These are phyloP conservation scores for Rhynchosporium secalis DNA, from an alignment of 2,329 filamentous ascomycete genomes.

Conservation along the genomic window DNA sequence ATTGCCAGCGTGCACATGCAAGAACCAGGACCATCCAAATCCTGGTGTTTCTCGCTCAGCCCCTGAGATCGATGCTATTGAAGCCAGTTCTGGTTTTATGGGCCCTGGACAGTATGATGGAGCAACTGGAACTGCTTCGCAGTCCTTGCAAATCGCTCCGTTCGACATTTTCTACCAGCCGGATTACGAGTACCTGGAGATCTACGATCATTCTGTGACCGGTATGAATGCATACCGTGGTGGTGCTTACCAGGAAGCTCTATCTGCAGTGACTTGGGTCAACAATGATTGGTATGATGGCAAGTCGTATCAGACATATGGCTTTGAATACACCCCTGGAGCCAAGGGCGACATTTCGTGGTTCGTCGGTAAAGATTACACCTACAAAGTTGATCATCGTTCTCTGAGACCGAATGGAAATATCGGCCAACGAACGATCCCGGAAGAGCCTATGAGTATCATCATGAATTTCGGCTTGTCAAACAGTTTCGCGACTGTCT, in stretches of 20 bases:
- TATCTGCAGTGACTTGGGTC: slow-evolving; percentile 60
- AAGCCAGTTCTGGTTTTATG: slow-evolving; percentile 55
- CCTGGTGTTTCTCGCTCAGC: slow-evolving; percentile 65
- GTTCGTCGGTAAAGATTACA: slow-evolving; percentile 65
- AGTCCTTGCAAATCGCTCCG: slow-evolving; percentile 66
- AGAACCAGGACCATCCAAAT: slow-evolving; percentile 62
- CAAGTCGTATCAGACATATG: slow-evolving; percentile 61
- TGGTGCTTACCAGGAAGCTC: slow-evolving; percentile 61
- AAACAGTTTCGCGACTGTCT: slow-evolving; percentile 61
- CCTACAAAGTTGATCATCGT: slow-evolving; percentile 61
- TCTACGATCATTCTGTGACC: slow-evolving; percentile 61
- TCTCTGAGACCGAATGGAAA: slow-evolving; percentile 69
- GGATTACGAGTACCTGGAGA: slow-evolving; percentile 62
- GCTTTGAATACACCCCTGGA: slow-evolving; percentile 64
- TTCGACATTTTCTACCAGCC: slow-evolving; percentile 72
- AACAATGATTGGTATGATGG: slow-evolving; percentile 69
- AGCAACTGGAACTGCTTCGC: slow-evolving; percentile 62
- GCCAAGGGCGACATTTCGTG: slow-evolving; percentile 62
- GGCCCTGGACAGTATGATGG: slow-evolving; percentile 47
- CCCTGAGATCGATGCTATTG: slow-evolving; percentile 71
- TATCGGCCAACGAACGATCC: slow-evolving; percentile 63
- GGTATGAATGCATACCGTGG: slow-evolving; percentile 61
- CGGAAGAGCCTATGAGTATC: slow-evolving; percentile 66
- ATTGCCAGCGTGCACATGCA: slow-evolving; percentile 67
- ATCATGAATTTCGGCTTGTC: slow-evolving; percentile 73